A percentile compares a stretch with the other conserved stretches of the same genome.
phyloP scores from a whole-genome alignment of 257 asterid genomes.

The Asclepias syriaca region DNA sequence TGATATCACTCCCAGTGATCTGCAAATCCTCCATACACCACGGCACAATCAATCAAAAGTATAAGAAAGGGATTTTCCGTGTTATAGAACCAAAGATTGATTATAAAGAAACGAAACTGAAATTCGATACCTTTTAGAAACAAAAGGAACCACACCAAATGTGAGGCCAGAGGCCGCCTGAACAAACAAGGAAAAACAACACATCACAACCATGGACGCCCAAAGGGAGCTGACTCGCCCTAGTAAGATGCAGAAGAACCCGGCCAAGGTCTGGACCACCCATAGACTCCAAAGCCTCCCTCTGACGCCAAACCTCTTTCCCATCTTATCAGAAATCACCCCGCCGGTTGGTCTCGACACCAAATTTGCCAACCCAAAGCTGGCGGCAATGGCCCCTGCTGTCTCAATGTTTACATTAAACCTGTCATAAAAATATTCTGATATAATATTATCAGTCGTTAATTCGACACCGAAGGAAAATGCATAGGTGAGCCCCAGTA shows the following conservation, averaged over 20 bases:
- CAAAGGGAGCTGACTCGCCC: slow-evolving; percentile 36
- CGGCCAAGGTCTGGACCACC: slow-evolving; percentile 49
- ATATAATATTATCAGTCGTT: slow-evolving; percentile 54
- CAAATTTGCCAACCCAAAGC: slow-evolving; percentile 50
- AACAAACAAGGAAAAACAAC: slow-evolving; percentile 44
- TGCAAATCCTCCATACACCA: slow-evolving; percentile 8
- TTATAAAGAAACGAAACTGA: too few relatives aligned
- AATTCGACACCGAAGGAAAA: slow-evolving; percentile 54
- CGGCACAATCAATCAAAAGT: too few relatives aligned
- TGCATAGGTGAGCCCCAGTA: slow-evolving; percentile 38
- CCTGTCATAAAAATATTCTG: slow-evolving; percentile 48
- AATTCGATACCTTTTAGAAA: slow-evolving; percentile 44
- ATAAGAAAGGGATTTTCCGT: too few relatives aligned
- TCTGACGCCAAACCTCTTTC: slow-evolving; percentile 50
- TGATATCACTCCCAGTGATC: slow-evolving; percentile 51
- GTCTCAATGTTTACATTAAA: slow-evolving; percentile 32
- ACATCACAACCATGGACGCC: slow-evolving; percentile 46
- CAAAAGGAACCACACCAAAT: slow-evolving; percentile 69
- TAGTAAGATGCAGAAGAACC: slow-evolving; percentile 31
- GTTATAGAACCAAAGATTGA: too few relatives aligned
- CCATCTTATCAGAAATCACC: slow-evolving; percentile 47
- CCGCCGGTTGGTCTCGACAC: slow-evolving; percentile 59
- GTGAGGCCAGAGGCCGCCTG: slow-evolving; percentile 66
- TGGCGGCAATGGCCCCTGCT: slow-evolving; percentile 55
- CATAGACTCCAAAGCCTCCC: slow-evolving; percentile 68